Evolutionary conservation across 768 basidiomycete genomes (phyloP), one percentile per base, ranked within the genome.

Genomic region (Russula brevipes): DNA sequence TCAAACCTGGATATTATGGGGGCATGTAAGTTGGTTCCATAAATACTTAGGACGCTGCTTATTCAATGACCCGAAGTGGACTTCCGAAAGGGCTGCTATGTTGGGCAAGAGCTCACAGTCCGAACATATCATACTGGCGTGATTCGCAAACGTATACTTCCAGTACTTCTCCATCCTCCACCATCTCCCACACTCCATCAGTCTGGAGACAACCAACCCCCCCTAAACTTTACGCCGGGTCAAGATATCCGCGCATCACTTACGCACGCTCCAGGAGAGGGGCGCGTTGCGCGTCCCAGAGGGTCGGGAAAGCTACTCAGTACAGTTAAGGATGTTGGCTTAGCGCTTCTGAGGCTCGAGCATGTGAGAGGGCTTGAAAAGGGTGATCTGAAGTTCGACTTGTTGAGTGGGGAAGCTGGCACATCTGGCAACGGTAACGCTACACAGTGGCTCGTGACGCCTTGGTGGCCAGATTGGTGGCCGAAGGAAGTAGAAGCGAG

Each of bases 71-170:
- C 46, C 56, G 49, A 80, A 88, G 95, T 98, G 72, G 94, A 98
- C 75, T 98, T 97, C 73, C 80, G 91, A 60, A 99, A 99, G 76
- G 97, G 97, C 3, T 99, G 97, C 72, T 98, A 98, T 71, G 88
- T 98, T 5, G 97, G 97, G 9, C 97, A 99, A 78, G 97, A 98
- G 70, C 79, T 98, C 45, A 98, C 95, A 0, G 95, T 97, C 6
- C 84, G 97, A 56, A 98, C 96, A 42, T 96, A 96, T 73, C 94
- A 98, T 73, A 98, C 89, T 6, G 97, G 97, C 11, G 80, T 88
- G 33, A 78, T 97, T 47, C 81, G 97, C 65, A 98, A 98, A 73
- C 85, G 97, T 12, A 89, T 95, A 38, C 76, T 94, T 11, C 94
- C 94, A 2, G 82, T 98, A n/a, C 67, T 77, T 2, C 76, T 94